Evolutionary conservation across 2,329 filamentous ascomycete genomes (phyloP).

Genomic region (Fusarium liriodendri): DNA sequence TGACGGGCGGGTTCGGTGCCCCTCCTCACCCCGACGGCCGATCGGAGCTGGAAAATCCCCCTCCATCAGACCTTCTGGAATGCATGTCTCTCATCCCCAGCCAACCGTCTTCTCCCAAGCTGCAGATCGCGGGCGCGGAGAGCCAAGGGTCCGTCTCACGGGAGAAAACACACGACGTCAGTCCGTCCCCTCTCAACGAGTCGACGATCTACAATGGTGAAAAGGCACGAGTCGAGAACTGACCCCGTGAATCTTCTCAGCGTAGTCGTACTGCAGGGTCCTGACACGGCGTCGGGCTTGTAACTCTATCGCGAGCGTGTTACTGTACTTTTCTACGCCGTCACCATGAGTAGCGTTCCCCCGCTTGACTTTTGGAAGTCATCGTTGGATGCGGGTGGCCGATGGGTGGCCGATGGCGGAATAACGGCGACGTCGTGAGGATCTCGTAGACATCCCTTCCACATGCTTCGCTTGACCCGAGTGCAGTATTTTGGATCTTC

Average conservation of each 20-base stretch:
- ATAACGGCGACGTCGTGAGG: not conserved
- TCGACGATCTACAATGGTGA: slow-evolving; percentile 21
- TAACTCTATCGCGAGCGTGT: slow-evolving; percentile 11
- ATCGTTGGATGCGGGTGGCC: not conserved
- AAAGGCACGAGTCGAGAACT: not conserved
- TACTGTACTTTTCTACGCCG: not conserved
- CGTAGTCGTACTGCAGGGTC: not conserved
- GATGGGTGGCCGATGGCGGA: slow-evolving; percentile 1
- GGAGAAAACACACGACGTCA: slow-evolving; percentile 15
- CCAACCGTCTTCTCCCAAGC: slow-evolving; percentile 11
- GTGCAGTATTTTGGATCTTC: not conserved
- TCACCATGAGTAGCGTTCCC: not conserved
- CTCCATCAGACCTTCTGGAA: slow-evolving; percentile 24
- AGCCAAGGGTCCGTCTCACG: slow-evolving; percentile 20
- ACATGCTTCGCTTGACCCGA: not conserved
- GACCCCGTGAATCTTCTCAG: not conserved
- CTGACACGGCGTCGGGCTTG: slow-evolving; percentile 11
- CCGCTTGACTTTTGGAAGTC: not conserved
- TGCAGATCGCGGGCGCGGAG: slow-evolving; percentile 22
- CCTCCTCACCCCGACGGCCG: not conserved
- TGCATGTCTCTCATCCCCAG: slow-evolving; percentile 3
- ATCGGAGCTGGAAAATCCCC: not conserved
- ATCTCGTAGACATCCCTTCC: not conserved
- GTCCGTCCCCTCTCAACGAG: slow-evolving; percentile 15
- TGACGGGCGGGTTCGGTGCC: not conserved